A percentile compares a stretch with the other conserved stretches of the same genome.
Evolutionary conservation across 805 yeast species (phyloP).

Genomic region (Scheffersomyces amazonensis): DNA sequence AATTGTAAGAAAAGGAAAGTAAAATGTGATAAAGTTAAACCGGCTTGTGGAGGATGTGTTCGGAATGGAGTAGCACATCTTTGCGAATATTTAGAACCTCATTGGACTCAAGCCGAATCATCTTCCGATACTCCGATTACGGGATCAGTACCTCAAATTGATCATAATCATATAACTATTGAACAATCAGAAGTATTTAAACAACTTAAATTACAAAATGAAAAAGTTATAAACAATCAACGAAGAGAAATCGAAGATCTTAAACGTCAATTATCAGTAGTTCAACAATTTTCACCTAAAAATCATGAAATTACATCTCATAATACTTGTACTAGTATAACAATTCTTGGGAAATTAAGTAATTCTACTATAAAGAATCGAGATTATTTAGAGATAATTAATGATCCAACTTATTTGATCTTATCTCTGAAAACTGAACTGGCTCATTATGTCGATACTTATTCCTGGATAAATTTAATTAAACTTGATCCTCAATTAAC

Average conservation of each 20-base stretch:
- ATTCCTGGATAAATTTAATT: conserved; percentile 38
- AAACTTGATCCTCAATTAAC: conserved; percentile 39
- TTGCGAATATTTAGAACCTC: conserved; percentile 40
- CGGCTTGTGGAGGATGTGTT: conserved; percentile 41
- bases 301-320: conserved; percentile 1
- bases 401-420: background rate
- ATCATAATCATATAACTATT: background rate
- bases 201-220: conserved; percentile 14
- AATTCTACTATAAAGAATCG: background rate
- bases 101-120: conserved; percentile 23
- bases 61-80: conserved; percentile 38
- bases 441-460: conserved; percentile 17
- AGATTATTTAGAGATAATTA: background rate
- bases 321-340: background rate
- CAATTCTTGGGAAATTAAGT: background rate
- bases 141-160: background rate
- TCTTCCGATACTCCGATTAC: background rate
- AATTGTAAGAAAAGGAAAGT: conserved; percentile 41
- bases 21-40: conserved; percentile 40
- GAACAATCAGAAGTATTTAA: conserved; percentile 15
- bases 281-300: conserved; percentile 11
- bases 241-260: conserved; percentile 30
- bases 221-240: conserved; percentile 21
- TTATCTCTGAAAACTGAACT: background rate
- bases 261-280: conserved; percentile 21